These are phyloP conservation scores for Chloropicon primus DNA, from an alignment of 139 green algal genomes.

Conservation along the genomic window DNA sequence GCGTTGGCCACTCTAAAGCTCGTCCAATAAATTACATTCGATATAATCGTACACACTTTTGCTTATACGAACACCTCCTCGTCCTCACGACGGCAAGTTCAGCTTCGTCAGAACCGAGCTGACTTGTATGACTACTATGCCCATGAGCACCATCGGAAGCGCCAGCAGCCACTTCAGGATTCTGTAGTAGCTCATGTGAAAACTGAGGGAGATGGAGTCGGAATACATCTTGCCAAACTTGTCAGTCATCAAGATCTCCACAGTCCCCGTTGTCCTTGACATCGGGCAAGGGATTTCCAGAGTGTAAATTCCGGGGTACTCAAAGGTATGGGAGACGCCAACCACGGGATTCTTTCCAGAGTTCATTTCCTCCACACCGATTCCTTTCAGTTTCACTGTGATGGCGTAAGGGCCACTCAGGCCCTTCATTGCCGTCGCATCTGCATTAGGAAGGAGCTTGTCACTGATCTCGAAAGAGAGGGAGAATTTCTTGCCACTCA, in stretches of 20 bases:
- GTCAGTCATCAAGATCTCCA: conserved; percentile 45
- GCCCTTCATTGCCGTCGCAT: not conserved
- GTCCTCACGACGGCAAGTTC: too few species aligned
- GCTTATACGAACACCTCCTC: too few species aligned
- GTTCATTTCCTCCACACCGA: conserved; percentile 53
- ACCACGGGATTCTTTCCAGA: conserved; percentile 55
- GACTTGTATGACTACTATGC: not conserved
- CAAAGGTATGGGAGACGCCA: conserved; percentile 49
- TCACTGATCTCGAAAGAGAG: conserved; percentile 2
- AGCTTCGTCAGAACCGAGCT: not conserved
- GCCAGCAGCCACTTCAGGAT: conserved; percentile 35
- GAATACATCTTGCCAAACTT: conserved; percentile 33
- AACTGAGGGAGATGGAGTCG: conserved; percentile 79
- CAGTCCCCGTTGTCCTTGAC: not conserved
- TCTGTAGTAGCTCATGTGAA: conserved; percentile 88
- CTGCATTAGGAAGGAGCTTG: not conserved
- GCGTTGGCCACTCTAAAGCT: too few species aligned
- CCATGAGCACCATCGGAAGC: not conserved
- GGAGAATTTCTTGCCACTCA: conserved; percentile 49
- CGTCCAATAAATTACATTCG: not conserved
- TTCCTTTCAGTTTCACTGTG: conserved; percentile 48
- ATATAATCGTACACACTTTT: too few species aligned
- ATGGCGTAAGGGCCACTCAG: conserved; percentile 55
- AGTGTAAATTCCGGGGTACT: conserved; percentile 50
- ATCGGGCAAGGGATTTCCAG: conserved; percentile 41